Evolutionary conservation across 176 grass and related monocot species (phyloP).

Genomic region (Lolium perenne): DNA sequence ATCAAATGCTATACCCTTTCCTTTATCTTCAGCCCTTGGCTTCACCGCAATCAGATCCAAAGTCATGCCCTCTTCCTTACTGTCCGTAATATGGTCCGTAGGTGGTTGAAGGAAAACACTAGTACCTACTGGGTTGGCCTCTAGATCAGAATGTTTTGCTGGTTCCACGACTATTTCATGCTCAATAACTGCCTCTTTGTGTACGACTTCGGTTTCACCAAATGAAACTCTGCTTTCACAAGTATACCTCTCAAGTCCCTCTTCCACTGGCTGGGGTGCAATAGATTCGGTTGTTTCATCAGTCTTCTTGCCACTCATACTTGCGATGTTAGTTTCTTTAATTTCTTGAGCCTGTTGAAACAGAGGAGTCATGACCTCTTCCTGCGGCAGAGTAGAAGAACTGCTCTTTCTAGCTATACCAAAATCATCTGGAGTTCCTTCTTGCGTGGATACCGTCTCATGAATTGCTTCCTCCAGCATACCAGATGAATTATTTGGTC

Average conservation of each 20-base stretch:
- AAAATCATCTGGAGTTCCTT: constrained; percentile 15
- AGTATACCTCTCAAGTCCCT: constrained; percentile 13
- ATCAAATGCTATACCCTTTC: constrained; percentile 68
- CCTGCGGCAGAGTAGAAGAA: constrained; percentile 31
- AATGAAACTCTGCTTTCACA: constrained; percentile 24
- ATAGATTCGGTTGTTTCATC: constrained; percentile 19
- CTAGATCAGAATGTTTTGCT: constrained; percentile 41
- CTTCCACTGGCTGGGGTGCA: constrained; percentile 30
- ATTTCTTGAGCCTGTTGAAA: constrained; percentile 31
- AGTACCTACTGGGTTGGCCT: constrained; percentile 25
- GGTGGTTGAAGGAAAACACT: constrained; percentile 36
- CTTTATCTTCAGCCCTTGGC: constrained; percentile 62
- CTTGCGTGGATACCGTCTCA: constrained; percentile 20
- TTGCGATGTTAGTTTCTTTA: constrained; percentile 32
- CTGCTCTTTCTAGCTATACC: constrained; percentile 45
- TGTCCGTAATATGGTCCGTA: constrained; percentile 47
- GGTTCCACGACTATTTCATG: constrained; percentile 42
- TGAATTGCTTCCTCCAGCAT: constrained; percentile 14
- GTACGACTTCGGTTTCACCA: constrained; percentile 24
- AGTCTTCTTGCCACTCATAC: constrained; percentile 34
- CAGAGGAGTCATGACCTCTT: constrained; percentile 42
- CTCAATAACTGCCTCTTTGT: constrained; percentile 42
- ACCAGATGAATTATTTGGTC: not conserved
- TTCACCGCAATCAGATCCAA: constrained; percentile 54
- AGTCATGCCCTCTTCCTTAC: constrained; percentile 39